phyloP scores from a whole-genome alignment of 768 basidiomycete species.

The Collybia nuda region DNA sequence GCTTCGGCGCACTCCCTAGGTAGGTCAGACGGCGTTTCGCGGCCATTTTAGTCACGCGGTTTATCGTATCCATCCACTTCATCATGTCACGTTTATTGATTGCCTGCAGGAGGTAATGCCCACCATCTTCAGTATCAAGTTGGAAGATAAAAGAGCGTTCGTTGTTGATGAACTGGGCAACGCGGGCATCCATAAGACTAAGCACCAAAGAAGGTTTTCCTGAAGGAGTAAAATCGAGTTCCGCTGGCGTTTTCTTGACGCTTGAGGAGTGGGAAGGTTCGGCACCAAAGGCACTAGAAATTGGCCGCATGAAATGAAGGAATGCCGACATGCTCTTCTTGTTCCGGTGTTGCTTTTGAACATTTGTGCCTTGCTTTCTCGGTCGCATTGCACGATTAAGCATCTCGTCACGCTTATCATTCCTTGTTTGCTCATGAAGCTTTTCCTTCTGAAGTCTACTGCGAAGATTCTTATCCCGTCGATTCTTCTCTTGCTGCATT shows the following conservation, averaged over 20 bases:
- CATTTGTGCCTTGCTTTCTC: conserved; percentile 41
- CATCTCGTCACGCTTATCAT: conserved; percentile 74
- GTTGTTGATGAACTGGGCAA: conserved; percentile 72
- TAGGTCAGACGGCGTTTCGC: conserved; percentile 82
- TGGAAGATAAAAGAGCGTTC: conserved; percentile 83
- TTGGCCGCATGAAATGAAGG: conserved; percentile 85
- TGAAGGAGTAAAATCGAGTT: conserved; percentile 73
- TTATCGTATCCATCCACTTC: conserved; percentile 77
- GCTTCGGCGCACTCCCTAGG: conserved; percentile 72
- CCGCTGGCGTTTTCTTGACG: conserved; percentile 61
- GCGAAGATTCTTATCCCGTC: conserved; percentile 70
- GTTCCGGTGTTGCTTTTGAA: conserved; percentile 75
- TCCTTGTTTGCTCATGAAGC: conserved; percentile 67
- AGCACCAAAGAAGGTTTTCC: conserved; percentile 76
- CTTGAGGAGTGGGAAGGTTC: conserved; percentile 46
- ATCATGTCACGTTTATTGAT: conserved; percentile 67
- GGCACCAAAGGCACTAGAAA: conserved; percentile 81
- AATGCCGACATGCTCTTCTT: conserved; percentile 89
- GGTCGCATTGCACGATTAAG: conserved; percentile 75
- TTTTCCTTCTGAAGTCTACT: conserved; percentile 75
- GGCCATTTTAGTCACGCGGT: conserved; percentile 66
- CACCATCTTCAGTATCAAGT: conserved; percentile 85
- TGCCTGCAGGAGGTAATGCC: conserved; percentile 79
- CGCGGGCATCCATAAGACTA: conserved; percentile 70
- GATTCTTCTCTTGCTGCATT: conserved; percentile 78